These are phyloP conservation scores for Fusarium musae DNA, from an alignment of 2,329 filamentous ascomycete species.

Conservation along the genomic window DNA sequence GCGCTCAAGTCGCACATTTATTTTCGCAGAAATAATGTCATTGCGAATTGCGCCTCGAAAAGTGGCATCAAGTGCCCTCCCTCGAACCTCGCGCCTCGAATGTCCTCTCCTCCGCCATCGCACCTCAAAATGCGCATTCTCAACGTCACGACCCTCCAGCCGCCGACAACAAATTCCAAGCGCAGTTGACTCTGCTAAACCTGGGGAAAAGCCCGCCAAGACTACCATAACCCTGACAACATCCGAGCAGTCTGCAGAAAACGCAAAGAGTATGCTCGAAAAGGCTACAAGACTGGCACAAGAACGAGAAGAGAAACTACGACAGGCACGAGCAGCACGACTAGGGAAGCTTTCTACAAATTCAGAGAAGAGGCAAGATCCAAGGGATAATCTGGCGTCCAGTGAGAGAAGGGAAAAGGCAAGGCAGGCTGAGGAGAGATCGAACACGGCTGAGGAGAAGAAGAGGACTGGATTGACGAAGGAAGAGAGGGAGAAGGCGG, in stretches of 20 bases:
- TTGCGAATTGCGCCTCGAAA: not conserved
- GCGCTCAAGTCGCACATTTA: not conserved
- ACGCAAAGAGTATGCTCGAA: not conserved
- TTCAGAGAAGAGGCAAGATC: not conserved
- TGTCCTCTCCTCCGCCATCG: not conserved
- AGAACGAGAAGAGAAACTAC: constrained; percentile 3
- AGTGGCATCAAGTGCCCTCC: not conserved
- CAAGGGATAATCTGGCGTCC: constrained; percentile 9
- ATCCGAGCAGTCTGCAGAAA: not conserved
- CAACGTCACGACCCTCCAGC: not conserved
- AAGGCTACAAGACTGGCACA: not conserved
- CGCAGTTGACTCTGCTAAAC: not conserved
- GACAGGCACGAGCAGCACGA: constrained; percentile 3
- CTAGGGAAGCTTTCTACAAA: not conserved
- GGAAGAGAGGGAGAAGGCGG: constrained; percentile 31
- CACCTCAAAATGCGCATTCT: constrained; percentile 18
- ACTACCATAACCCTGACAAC: not conserved
- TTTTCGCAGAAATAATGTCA: constrained; percentile 5
- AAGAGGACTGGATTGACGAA: constrained; percentile 9
- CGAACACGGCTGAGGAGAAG: not conserved
- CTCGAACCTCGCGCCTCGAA: not conserved
- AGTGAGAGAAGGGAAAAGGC: constrained; percentile 21
- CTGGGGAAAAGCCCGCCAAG: not conserved
- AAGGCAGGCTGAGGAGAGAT: constrained; percentile 1
- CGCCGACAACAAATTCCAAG: not conserved